Evolutionary conservation across 2,329 filamentous ascomycete species (phyloP), one percentile per base, ranked within the genome.

Genomic region (Colletotrichum kahawae): DNA sequence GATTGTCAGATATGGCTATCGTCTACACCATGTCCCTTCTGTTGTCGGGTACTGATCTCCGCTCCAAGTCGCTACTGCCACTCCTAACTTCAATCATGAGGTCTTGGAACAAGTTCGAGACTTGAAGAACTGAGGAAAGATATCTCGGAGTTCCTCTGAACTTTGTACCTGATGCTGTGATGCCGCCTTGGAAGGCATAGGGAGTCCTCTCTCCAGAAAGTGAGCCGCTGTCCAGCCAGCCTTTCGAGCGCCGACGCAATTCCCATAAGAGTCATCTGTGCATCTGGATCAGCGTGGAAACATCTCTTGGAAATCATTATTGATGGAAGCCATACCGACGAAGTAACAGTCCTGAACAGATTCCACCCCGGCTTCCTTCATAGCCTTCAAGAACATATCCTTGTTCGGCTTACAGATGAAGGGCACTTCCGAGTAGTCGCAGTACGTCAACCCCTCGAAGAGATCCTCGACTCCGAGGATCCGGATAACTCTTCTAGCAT

Each of bases 361-460:
- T 16, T 90, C 88, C 1, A 94, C 91, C 0, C 93, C 93, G 0
- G 96, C 95, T 79, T 98, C 94, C 63, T 84, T 87, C 94, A 98
- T 98, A 6, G 94, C 96, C 85, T 97, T 98, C 51, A 90, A 90
- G 82, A 92, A 99, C 93, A 98, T 97, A 66, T 92, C 91, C 66
- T 88, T 88, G 70, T 94, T 90, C 4, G 97, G 97, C 83, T 99
- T 99, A 87, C 96, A 98, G 60, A 97, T 85, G 77, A 99, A 89
- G 6, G 91, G 93, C 54, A 91, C 86, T 14, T 90, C 85, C 10
- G 87, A 89, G 84, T 99, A 99, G 83, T 99, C 95, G 82, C 97
- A 99, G 83, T 92, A 99, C 0, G 97, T 98, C 76, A 98, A 91
- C 7, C 97, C 97, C 77, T 98, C 96, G 81, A 99, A 99, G 27